Percentiles rank a stretch among this genome's conserved stretches.
Evolutionary conservation across 306 rosid species (phyloP).

Genomic region (Pterocarpus santalinus): DNA sequence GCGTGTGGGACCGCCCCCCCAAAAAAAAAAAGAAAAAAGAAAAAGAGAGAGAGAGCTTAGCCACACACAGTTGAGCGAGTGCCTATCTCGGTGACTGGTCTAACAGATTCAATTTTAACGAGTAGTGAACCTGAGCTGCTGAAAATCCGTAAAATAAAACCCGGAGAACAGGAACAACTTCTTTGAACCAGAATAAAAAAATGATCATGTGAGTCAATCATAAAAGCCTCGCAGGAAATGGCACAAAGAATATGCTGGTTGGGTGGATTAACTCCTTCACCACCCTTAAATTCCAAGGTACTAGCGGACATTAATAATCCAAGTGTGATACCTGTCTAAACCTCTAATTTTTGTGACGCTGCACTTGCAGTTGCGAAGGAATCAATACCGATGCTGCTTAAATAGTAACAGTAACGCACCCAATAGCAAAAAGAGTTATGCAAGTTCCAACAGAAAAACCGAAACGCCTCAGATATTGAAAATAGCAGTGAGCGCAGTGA

Average conservation of each 20-base stretch:
- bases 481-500: conserved; percentile 73
- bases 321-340: neutral
- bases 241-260: conserved; percentile 30
- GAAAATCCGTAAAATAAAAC: neutral
- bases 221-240: conserved; percentile 31
- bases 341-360: neutral
- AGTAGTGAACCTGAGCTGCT: neutral
- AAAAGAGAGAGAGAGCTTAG: too few species aligned
- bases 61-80: neutral
- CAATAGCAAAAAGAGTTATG: conserved; percentile 35
- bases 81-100: too few species aligned
- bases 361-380: conserved; percentile 34
- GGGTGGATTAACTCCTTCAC: conserved; percentile 14
- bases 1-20: too few species aligned
- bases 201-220: neutral
- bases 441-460: conserved; percentile 44
- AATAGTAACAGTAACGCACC: conserved; percentile 37
- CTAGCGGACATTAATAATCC: neutral
- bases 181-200: neutral
- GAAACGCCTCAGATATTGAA: conserved; percentile 67
- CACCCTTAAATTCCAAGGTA: conserved; percentile 29
- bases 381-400: conserved; percentile 57
- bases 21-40: too few species aligned
- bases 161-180: neutral
- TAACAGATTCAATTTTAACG: too few species aligned